Conservation (phyloP, 75 land plant species). For the Cryptomeria japonica region DNA sequence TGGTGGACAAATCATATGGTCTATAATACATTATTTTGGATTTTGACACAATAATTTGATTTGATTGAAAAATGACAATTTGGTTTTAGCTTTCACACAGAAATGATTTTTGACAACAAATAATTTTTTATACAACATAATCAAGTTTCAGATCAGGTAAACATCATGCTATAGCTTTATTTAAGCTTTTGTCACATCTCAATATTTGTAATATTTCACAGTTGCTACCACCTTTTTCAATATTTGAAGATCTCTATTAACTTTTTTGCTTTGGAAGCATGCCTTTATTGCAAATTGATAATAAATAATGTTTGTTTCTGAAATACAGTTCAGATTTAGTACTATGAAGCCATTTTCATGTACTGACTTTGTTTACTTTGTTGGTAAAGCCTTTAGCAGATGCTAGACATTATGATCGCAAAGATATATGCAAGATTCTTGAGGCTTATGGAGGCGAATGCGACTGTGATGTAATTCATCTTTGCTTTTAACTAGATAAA, state of each 20-base stretch:
- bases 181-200: background rate
- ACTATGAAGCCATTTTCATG: background rate
- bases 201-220: background rate
- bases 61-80: too few relatives aligned
- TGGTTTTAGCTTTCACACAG: too few relatives aligned
- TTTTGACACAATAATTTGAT: too few relatives aligned
- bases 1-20: too few relatives aligned
- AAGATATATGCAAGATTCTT: conserved; percentile 48
- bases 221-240: background rate
- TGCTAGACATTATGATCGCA: conserved; percentile 51
- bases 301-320: background rate
- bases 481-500: background rate
- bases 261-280: background rate
- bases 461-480: conserved; percentile 1
- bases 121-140: too few relatives aligned
- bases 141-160: too few relatives aligned
- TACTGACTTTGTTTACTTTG: conserved; percentile 9
- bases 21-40: too few relatives aligned
- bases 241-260: background rate
- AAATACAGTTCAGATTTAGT: background rate
- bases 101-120: too few relatives aligned
- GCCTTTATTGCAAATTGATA: too few relatives aligned
- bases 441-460: conserved; percentile 46
- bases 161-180: background rate
- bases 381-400: conserved; percentile 52